Base-by-base conservation (phyloP, 257 asterid genomes). In the Nyctanthes arbortristis region DNA sequence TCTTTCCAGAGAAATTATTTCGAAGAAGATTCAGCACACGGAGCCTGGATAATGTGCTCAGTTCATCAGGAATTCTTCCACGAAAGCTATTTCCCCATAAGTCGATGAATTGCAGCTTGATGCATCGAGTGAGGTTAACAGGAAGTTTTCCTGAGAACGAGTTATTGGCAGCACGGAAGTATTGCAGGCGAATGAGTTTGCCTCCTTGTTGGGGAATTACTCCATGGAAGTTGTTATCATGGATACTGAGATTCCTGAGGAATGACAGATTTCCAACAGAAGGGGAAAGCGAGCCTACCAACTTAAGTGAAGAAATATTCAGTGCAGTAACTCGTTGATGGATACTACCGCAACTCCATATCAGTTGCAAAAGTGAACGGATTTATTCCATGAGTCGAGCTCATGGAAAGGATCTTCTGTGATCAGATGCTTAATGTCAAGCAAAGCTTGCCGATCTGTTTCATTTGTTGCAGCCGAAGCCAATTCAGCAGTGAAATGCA, bases 341-440 rank as follows among this genome's bases (percentile, higher is more conserved):
- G 7, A 45, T 61, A 7, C 27, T 32, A n/a, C 58, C n/a, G n/a
- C n/a, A n/a, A n/a, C n/a, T 40, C 40, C 82, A 78, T 20, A 63
- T 79, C 82, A 78, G 10, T 13, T 20, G 49, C 82, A 78, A n/a
- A 73, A 78, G 24, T 74, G 79, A 14, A 32, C 54, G 29, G 79
- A 69, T 22, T 14, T 25, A 40, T 78, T 73, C 82, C 82, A 78
- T 25, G 77, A 43, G 10, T 37, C 39, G 10, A 70, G 16, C 20
- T 47, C 58, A 18, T 55, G 24, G 13, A 73, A 55, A 13, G 77
- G 79, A 61, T 71, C 77, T 40, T 40, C 20, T 7, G 20, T 40
- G 3, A 40, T 40, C 18, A 40, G 49, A 14, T 40, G 5, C 16
- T 40, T 40, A 20, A 40, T 40, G 22, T 40, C 49, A 7, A 40